Evolutionary conservation across 176 grass and related monocot species (phyloP), one percentile per base, ranked within the genome.

Genomic region (Musa beccarii): DNA sequence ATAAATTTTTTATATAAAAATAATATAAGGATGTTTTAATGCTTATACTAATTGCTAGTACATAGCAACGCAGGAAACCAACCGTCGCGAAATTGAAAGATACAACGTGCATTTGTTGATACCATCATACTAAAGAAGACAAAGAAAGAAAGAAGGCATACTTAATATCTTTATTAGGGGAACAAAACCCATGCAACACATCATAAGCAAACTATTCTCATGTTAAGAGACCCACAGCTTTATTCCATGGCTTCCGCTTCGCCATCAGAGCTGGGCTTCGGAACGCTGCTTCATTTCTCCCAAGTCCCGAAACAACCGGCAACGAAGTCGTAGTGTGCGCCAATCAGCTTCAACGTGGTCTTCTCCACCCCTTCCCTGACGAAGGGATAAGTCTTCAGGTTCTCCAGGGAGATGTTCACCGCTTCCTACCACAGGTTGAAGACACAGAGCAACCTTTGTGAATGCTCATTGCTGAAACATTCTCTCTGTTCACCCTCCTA

Each of bases 271-370:
- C 34, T 3, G 34, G 34, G 34, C 34, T 43, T 43, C 34, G 34
- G 0, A 43, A 61, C 15, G n/a, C 1, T 61, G 16, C 57, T n/a
- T 72, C 11, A 53, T 9, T 1, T 21, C 34, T n/a, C 6, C 75
- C 75, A 77, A 10, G 62, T 52, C 59, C 66, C 75, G 10, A 77
- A 77, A 19, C 4, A 25, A 7, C 59, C 75, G 6, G 8, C 51
- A 14, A 77, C 75, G 17, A 77, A 77, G n/a, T 77, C 75, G 15
- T 77, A 66, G 75, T 77, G 49, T 2, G 59, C 75, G 10, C 75
- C 75, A 17, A 52, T 52, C 0, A 77, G 8, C 16, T 24, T 52
- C 20, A 77, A 52, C 5, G 49, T 51, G 0, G 53, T 52, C 43
- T 77, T 77, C 49, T 63, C 49, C 59, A 77, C 11, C 15, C 20